These are phyloP conservation scores for Teratosphaeria epicoccoides DNA, from an alignment of 2,329 filamentous ascomycete genomes.

Conservation along the genomic window DNA sequence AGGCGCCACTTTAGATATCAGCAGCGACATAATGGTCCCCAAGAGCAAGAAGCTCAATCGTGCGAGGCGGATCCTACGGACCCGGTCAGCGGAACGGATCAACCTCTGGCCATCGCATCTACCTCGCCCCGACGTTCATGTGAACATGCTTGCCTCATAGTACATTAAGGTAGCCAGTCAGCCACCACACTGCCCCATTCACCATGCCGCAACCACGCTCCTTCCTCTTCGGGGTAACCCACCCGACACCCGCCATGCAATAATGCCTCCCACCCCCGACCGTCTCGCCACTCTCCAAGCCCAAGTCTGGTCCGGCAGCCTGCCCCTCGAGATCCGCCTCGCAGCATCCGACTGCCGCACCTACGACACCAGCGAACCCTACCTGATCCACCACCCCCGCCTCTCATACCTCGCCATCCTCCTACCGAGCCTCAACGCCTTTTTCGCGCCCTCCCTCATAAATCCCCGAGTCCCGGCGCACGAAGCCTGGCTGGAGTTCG, in stretches of 20 bases:
- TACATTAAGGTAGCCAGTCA: background rate
- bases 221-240: background rate
- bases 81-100: background rate
- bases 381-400: slow-evolving; percentile 52
- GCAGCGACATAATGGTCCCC: too few relatives aligned
- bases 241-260: slow-evolving; percentile 1
- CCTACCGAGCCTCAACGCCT: slow-evolving; percentile 50
- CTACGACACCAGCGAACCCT: slow-evolving; percentile 50
- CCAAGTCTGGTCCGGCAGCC: slow-evolving; percentile 47
- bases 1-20: too few relatives aligned
- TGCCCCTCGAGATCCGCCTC: slow-evolving; percentile 51
- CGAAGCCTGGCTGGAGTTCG: slow-evolving; percentile 55
- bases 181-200: background rate
- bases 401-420: slow-evolving; percentile 60
- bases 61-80: too few relatives aligned
- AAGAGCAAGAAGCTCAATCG: too few relatives aligned
- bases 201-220: background rate
- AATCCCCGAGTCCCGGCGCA: slow-evolving; percentile 42
- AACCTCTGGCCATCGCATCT: background rate
- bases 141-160: background rate
- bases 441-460: slow-evolving; percentile 51
- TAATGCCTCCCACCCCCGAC: slow-evolving; percentile 16
- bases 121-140: background rate
- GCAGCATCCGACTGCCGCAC: slow-evolving; percentile 49
- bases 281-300: slow-evolving; percentile 33